phyloP scores from a whole-genome alignment of 371 early-diverging fungal species.

The Sporodiniella umbellata region DNA sequence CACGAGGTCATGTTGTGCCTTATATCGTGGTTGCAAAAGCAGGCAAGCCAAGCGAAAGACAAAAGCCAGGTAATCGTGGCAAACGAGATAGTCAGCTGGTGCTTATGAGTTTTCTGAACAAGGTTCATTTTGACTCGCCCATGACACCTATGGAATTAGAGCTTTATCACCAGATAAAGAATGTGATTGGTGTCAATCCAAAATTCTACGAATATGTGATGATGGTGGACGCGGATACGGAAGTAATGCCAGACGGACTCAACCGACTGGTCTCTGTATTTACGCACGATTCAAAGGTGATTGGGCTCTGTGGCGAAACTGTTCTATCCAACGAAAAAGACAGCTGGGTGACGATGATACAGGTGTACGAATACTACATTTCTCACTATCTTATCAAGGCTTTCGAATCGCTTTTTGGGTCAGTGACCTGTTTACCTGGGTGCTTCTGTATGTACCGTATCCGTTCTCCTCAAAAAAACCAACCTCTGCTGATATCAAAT shows the following conservation, averaged over 20 bases:
- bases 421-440: conserved; percentile 89
- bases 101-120: conserved; percentile 77
- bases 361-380: conserved; percentile 76
- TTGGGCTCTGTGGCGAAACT: conserved; percentile 86
- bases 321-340: conserved; percentile 78
- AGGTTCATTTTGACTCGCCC: conserved; percentile 66
- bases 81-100: conserved; percentile 86
- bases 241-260: conserved; percentile 61
- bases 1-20: conserved; percentile 78
- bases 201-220: conserved; percentile 63
- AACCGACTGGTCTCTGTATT: conserved; percentile 64
- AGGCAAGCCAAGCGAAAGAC: conserved; percentile 67
- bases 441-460: conserved; percentile 94
- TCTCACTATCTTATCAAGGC: conserved; percentile 93
- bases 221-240: conserved; percentile 70
- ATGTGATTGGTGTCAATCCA: conserved; percentile 82
- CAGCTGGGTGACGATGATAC: conserved; percentile 91
- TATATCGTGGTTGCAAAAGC: conserved; percentile 83
- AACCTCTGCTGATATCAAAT: conserved; percentile 89
- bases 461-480: conserved; percentile 72
- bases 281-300: conserved; percentile 71
- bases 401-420: conserved; percentile 84
- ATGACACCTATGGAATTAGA: conserved; percentile 91
- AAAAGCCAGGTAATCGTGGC: conserved; percentile 84
- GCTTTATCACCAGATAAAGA: conserved; percentile 85